Evolutionary conservation across 495 filamentous ascomycete species (phyloP).

Genomic region (Chaetomium cochliodes): DNA sequence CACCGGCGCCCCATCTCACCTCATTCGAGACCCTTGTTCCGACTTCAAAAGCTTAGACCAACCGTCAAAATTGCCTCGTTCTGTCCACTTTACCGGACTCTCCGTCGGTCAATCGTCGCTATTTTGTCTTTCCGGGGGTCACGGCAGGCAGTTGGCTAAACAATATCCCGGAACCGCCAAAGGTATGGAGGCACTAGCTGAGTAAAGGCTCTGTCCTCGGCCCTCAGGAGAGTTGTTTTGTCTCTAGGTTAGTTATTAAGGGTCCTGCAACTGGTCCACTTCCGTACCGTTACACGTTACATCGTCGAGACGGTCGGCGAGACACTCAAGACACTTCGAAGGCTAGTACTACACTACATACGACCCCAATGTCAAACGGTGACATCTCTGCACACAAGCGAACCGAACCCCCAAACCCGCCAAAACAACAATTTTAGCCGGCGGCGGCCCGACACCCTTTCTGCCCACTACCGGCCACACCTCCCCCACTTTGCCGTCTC

Average conservation of each 20-base stretch:
- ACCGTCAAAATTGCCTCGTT: constrained; percentile 10
- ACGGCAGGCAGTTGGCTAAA: neutral
- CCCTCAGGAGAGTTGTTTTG: too few species aligned
- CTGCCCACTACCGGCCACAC: constrained; percentile 6
- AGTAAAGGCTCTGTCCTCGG: too few species aligned
- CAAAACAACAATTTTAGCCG: constrained; percentile 5
- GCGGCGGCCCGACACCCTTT: constrained; percentile 6
- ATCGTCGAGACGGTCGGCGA: neutral
- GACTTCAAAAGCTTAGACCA: neutral
- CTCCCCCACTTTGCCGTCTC: neutral
- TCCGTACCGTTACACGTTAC: neutral
- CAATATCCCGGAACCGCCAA: too few species aligned
- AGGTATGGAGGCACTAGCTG: too few species aligned
- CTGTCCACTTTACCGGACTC: neutral
- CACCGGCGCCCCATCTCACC: neutral
- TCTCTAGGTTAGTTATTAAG: neutral
- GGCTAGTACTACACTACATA: neutral
- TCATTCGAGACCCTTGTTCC: constrained; percentile 6
- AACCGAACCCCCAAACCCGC: neutral
- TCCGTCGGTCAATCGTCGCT: neutral
- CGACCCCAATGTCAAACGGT: neutral
- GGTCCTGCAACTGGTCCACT: neutral
- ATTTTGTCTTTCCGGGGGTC: neutral
- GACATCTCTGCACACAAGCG: constrained; percentile 5
- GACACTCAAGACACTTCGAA: neutral